Conservation (phyloP, 2,329 filamentous ascomycete species). For the Corynespora cassiicola region DNA sequence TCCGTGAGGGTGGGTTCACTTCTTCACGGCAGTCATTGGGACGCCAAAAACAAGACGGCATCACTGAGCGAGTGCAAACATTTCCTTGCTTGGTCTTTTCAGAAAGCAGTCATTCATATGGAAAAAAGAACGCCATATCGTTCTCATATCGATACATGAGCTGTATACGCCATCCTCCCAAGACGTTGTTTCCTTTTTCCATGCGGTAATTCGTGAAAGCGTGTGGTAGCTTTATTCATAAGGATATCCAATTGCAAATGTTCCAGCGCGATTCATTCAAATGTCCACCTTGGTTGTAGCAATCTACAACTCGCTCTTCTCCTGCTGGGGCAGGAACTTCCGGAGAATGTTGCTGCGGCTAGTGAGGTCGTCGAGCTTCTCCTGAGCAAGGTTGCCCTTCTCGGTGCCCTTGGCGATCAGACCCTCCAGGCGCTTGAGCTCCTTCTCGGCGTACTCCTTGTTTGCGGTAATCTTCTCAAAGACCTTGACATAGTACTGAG, state of each 20-base stretch:
- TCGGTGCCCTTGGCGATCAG: slow-evolving; percentile 86
- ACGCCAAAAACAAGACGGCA: too few relatives aligned
- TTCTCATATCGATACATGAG: slow-evolving; percentile 22
- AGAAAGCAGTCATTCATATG: background rate
- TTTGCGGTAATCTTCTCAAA: slow-evolving; percentile 83
- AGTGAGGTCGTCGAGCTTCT: slow-evolving; percentile 88
- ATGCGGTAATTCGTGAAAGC: background rate
- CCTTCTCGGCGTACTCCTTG: slow-evolving; percentile 82
- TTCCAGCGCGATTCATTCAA: background rate
- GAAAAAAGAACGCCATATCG: slow-evolving; percentile 13
- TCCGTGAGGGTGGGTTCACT: too few relatives aligned
- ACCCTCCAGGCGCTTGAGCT: slow-evolving; percentile 78
- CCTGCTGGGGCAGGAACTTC: slow-evolving; percentile 67
- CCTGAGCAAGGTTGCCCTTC: slow-evolving; percentile 83
- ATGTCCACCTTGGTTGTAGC: slow-evolving; percentile 7
- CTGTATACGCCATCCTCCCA: slow-evolving; percentile 4
- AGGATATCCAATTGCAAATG: slow-evolving; percentile 2
- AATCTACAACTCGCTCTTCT: slow-evolving; percentile 75
- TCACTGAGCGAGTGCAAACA: too few relatives aligned
- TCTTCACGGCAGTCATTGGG: too few relatives aligned
- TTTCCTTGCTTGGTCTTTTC: too few relatives aligned
- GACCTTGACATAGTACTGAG: slow-evolving; percentile 92
- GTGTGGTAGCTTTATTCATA: background rate
- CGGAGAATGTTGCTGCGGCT: slow-evolving; percentile 87
- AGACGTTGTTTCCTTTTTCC: background rate